These are phyloP conservation scores for Triangularia verruculosa DNA, from an alignment of 2,329 filamentous ascomycete genomes.

Conservation along the genomic window DNA sequence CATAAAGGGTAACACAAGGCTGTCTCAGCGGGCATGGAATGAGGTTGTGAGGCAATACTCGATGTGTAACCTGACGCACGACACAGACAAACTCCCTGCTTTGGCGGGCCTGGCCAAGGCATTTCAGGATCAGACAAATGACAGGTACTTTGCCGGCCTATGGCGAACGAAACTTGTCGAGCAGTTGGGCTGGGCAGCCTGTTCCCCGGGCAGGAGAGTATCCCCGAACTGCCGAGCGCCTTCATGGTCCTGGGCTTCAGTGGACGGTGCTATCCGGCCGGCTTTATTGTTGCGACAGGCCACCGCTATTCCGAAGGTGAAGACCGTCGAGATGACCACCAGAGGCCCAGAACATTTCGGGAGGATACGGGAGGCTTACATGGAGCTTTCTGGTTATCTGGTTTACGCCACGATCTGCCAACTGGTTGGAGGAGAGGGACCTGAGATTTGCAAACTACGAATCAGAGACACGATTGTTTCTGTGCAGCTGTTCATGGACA, in stretches of 20 bases:
- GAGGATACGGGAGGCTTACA: background rate
- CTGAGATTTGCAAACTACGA: background rate
- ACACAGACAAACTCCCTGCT: too few species aligned
- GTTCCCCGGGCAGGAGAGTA: too few species aligned
- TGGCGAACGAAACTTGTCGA: too few species aligned
- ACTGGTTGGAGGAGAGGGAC: background rate
- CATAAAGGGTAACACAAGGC: too few species aligned
- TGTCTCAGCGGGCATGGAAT: too few species aligned
- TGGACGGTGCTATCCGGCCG: background rate
- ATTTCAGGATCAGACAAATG: too few species aligned
- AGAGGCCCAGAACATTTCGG: background rate
- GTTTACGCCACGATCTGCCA: background rate
- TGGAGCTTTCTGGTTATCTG: background rate
- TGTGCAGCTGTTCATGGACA: background rate
- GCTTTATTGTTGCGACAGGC: too few species aligned
- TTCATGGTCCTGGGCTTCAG: background rate
- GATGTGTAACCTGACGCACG: too few species aligned
- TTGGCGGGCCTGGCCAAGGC: too few species aligned
- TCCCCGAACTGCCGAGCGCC: background rate
- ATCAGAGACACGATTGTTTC: background rate
- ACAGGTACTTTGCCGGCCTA: too few species aligned
- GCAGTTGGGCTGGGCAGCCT: too few species aligned
- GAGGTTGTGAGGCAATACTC: too few species aligned
- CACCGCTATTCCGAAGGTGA: background rate
- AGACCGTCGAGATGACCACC: background rate